Base-by-base conservation (phyloP, 495 filamentous ascomycete species). In the Hypoxylon fuscum region DNA sequence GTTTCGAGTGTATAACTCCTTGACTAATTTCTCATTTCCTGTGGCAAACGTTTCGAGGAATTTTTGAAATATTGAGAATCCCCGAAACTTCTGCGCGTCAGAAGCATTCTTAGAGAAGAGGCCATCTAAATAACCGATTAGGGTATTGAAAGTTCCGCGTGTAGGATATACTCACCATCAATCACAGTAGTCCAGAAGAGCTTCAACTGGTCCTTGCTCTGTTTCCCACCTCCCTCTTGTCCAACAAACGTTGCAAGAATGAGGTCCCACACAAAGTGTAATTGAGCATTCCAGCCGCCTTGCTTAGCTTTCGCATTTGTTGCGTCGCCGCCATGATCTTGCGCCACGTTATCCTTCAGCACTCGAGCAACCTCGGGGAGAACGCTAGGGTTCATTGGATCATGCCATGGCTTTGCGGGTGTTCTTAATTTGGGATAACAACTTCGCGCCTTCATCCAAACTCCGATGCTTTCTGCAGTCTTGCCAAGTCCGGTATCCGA, bases 181-280 rank as follows among this genome's bases (percentile, higher is more conserved):
- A 98, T 89, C 59, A 89, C 86, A 17, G 90, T 86, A n/a, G 85
- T 85, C 95, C 95, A 98, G 66, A 97, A 93, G 31, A 90, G 84
- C 44, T 77, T 76, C 68, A 97, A 93, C 37, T 85, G 68, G 64
- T 83, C 68, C 29, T 68, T 62, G 18, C 55, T 66, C 35, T 71
- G 41, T 27, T 72, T 68, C 9, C 67, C 73, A n/a, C 68, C 65
- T 11, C 69, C 70, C 21, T 47, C 23, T 11, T 47, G 48, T 12
- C 49, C 44, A 38, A 78, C 53, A 61, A 79, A 85, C 25, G 80
- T 73, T 14, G 72, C 78, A 17, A 96, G 64, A 25, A 97, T 83
- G 27, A 90, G 73, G 68, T 89, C 85, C 95, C 95, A 98, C 1
- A 92, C 91, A 72, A 96, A 97, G 70, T 90, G 89, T 47, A 93